Base-by-base conservation (phyloP, 2,329 filamentous ascomycete species). In the Chaetomium sp. region DNA sequence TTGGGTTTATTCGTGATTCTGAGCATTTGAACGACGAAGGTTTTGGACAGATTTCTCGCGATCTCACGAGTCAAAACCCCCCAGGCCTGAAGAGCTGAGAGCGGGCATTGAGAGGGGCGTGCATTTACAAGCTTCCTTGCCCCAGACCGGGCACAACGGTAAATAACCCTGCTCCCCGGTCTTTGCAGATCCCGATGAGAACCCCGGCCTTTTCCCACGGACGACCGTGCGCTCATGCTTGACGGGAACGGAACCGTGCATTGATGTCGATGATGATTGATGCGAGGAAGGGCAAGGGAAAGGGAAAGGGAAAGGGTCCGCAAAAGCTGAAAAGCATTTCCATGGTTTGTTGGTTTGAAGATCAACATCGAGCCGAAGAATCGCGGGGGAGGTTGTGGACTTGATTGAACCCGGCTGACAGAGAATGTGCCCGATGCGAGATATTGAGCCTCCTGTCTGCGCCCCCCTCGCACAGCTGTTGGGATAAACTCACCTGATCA, bases 181-280 rank as follows among this genome's bases (percentile, higher is more conserved):
- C 40, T 42, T 42, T 47, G 60, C 53, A 56, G 61, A 62, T 62
- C 62, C 35, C 60, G 50, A 61, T 60, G 60, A 61, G 12, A 12
- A 6, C 43, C 57, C 51, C 55, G 40, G 52, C 36, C 37, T 44
- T 41, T 53, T 38, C 14, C 12, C 35, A 38, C 47, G 9, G 48
- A 27, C 38, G 48, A 27, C 48, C 51, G 53, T 54, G 49, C 44
- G 55, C 10, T 19, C 35, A 10, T 38, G 32, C 8, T 49, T 50
- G 34, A n/a, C 12, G 11, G 19, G 19, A 27, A 27, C 19, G 19
- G 19, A 27, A 27, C 19, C 19, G 27, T 9, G 40, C 40, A 10
- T 42, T 11, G 10, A 38, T 38, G 40, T 27, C 40, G 14, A 12
- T 42, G 10, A n/a, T 8, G 11, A 14, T 12, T 42, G 10, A 12